A percentile compares a stretch with the other conserved stretches of the same genome.
Conservation (phyloP, 345 rosid genomes). For the Citropsis articulata region DNA sequence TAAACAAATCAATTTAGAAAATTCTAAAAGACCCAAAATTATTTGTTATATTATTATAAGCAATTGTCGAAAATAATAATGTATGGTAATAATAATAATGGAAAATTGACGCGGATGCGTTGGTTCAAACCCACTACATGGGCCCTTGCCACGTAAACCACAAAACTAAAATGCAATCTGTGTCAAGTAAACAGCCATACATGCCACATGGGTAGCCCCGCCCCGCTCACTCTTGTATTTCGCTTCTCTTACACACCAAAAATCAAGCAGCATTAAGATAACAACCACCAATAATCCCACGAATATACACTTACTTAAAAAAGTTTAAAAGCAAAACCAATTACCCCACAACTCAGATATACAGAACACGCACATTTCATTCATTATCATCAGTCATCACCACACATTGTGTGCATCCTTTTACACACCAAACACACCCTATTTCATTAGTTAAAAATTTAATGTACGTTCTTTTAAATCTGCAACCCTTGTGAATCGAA, state of each 20-base stretch:
- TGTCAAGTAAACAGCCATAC: constrained; percentile 46
- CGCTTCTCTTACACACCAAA: constrained; percentile 31
- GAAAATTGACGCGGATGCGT: constrained; percentile 9
- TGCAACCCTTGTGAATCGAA: too few species aligned
- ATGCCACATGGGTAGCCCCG: constrained; percentile 51
- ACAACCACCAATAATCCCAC: constrained; percentile 5
- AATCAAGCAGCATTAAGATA: constrained; percentile 6
- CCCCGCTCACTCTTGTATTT: constrained; percentile 22
- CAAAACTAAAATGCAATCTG: constrained; percentile 34
- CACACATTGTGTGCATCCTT: too few species aligned
- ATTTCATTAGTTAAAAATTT: too few species aligned
- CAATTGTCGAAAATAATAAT: too few species aligned
- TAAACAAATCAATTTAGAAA: too few species aligned
- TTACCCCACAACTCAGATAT: background rate
- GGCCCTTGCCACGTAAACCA: constrained; percentile 39
- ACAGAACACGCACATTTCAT: background rate
- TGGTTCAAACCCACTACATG: constrained; percentile 30
- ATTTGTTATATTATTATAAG: background rate
- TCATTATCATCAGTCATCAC: too few species aligned
- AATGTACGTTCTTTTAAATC: too few species aligned
- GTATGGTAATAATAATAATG: too few species aligned
- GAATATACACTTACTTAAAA: background rate
- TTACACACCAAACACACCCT: too few species aligned
- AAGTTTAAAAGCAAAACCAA: background rate
- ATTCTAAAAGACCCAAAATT: background rate